Base-by-base conservation (phyloP, 257 asterid species). In the Solanum appendiculatum region DNA sequence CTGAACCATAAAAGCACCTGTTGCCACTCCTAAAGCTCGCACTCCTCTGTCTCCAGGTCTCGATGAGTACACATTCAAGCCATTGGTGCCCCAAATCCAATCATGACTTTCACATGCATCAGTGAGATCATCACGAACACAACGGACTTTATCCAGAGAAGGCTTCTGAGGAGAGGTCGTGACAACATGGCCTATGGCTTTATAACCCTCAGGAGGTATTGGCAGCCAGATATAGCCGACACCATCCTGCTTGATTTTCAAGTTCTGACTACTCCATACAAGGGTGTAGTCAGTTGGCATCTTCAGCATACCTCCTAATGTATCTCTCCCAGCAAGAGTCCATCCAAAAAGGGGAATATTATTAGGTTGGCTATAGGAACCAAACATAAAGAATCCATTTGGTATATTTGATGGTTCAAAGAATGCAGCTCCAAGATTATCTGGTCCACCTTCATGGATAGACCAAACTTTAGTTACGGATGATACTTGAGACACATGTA, bases 221-320 rank as follows among this genome's bases (percentile, higher is more conserved):
- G 93, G 93, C 14, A 78, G 63, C 93, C 93, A 91, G 44, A 90
- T 72, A 37, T 91, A 91, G 60, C 85, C 88, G 16, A 81, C 87
- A 6, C 88, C 88, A 31, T 91, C 91, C 77, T 91, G 91, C 13
- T 81, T 82, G 39, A 89, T 88, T 2, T 88, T 82, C 37, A 68
- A 42, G 40, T 88, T 70, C 20, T 85, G 85, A 37, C 91, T 91
- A 46, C 88, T 91, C 91, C 91, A 88, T 68, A 88, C 86, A 7
- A 89, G 90, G 14, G 90, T 39, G 72, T 90, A 91, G 74, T 90
- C 89, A 25, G 31, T 81, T n/a, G 92, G 92, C 46, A 12, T 63
- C 82, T 78, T 42, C 1, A 86, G 82, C 2, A 33, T 85, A 39
- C 23, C 85, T 23, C 60, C 31, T 33, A 82, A 29, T 51, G 66